A percentile compares a stretch with the other conserved stretches of the same genome.
phyloP scores from a whole-genome alignment of 257 asterid genomes.

The Cynanchum wilfordii region DNA sequence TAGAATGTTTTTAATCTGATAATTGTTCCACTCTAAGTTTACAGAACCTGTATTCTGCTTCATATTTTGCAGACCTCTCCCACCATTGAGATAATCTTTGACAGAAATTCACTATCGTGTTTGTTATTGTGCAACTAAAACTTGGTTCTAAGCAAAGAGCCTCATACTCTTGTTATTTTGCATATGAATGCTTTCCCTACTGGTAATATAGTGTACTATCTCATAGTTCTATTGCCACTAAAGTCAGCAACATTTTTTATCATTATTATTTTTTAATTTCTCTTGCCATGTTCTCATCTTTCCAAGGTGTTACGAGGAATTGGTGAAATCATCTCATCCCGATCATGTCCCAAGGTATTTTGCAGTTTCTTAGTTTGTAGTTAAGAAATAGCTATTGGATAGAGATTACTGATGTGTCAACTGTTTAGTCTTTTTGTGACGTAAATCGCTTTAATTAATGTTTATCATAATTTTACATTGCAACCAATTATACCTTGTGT shows the following conservation, averaged over 20 bases:
- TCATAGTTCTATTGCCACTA: background rate
- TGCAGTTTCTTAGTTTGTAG: background rate
- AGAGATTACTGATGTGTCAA: background rate
- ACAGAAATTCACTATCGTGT: background rate
- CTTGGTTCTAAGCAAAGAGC: background rate
- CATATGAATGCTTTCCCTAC: background rate
- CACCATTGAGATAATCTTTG: background rate
- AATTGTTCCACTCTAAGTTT: background rate
- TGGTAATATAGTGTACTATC: background rate
- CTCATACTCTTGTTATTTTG: background rate
- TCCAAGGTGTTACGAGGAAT: conserved; percentile 80
- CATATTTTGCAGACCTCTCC: background rate
- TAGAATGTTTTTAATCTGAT: background rate
- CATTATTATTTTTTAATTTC: background rate
- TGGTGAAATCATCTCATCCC: conserved; percentile 73
- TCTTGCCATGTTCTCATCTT: conserved; percentile 10
- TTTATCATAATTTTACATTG: background rate
- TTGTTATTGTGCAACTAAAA: background rate
- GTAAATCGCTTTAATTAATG: background rate
- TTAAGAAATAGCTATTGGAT: background rate
- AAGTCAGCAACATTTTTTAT: background rate
- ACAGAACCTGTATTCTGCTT: background rate
- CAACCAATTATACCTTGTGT: background rate
- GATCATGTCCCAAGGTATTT: conserved; percentile 81
- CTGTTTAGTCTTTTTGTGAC: background rate